These are phyloP conservation scores for Tritrichomonas foetus DNA, from an alignment of 208 protist species.

Conservation along the genomic window DNA sequence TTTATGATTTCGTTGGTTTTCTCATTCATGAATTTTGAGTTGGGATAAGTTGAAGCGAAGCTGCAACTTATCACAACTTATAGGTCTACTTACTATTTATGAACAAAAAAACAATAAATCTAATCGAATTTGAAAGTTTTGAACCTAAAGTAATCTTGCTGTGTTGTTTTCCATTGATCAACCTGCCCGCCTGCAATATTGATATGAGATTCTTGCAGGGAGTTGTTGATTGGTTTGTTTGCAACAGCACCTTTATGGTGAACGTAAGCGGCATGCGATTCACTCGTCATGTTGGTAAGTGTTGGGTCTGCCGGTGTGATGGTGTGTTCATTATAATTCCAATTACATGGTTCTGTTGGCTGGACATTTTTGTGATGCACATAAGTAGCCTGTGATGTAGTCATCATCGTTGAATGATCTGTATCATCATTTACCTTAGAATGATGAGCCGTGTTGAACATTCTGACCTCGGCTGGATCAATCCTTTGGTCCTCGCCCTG, in stretches of 20 bases:
- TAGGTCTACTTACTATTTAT: too few relatives aligned
- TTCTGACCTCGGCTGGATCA: not conserved
- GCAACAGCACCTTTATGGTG: not conserved
- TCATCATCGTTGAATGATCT: not conserved
- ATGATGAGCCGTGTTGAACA: not conserved
- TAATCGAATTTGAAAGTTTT: not conserved
- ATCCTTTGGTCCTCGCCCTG: not conserved
- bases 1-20: too few relatives aligned
- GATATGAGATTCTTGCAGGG: not conserved
- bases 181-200: not conserved
- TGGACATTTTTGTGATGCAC: not conserved
- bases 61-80: too few relatives aligned
- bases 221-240: not conserved
- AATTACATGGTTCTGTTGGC: not conserved
- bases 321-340: not conserved
- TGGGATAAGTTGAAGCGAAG: too few relatives aligned
- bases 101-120: too few relatives aligned
- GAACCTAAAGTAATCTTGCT: not conserved
- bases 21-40: too few relatives aligned
- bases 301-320: not conserved
- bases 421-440: not conserved
- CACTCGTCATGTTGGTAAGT: not conserved
- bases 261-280: not conserved
- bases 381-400: not conserved
- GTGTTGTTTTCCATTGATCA: not conserved